Base-by-base conservation (phyloP, 2,329 filamentous ascomycete species). In the Exserohilum turcica region DNA sequence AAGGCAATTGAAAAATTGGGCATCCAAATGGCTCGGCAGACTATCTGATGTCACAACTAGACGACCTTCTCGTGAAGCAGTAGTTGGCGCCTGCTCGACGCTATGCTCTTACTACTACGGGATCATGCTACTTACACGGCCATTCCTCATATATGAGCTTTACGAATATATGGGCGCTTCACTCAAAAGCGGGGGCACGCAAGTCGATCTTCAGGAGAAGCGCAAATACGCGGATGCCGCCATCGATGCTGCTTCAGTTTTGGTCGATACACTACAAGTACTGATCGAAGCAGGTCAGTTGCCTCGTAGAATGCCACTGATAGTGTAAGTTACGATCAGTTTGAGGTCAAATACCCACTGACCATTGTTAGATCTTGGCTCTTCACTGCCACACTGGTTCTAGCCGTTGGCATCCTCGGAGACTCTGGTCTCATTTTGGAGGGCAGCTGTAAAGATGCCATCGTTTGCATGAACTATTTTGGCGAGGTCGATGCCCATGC, bases 21-120 rank as follows among this genome's bases (percentile, higher is more conserved):
- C 66, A 48, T 74, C 55, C 9, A 73, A 59, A 9, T 74, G 74
- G 69, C 59, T 76, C 10, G 46, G 55, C 5, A 54, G 48, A 1
- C 48, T 76, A 13, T 63, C 66, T 9, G 65, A 74, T 16, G 61
- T 66, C 16, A 69, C 56, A 0, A 50, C 43, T 8, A 64, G 73
- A 40, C 64, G 74, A 32, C 71, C 65, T 1, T 52, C 56, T 9
- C 52, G 54, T 6, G 49, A 63, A 21, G 54, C 42, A 33, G 72
- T 72, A 6, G 63, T 81, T 6, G 78, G 79, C 2, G 77, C 79
- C 5, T 79, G 78, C n/a, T 80, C 81, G 36, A 74, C 79, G 1
- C 73, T 82, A 12, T 78, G 78, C 28, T 76, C 80, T 3, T 83
- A 82, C 52, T 82, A 82, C 60, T 83, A 80, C 70, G 80, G 78